Percentiles rank a stretch among this genome's conserved stretches.
Evolutionary conservation across 106 monocot genomes (phyloP).

Genomic region (Posidonia australis): DNA sequence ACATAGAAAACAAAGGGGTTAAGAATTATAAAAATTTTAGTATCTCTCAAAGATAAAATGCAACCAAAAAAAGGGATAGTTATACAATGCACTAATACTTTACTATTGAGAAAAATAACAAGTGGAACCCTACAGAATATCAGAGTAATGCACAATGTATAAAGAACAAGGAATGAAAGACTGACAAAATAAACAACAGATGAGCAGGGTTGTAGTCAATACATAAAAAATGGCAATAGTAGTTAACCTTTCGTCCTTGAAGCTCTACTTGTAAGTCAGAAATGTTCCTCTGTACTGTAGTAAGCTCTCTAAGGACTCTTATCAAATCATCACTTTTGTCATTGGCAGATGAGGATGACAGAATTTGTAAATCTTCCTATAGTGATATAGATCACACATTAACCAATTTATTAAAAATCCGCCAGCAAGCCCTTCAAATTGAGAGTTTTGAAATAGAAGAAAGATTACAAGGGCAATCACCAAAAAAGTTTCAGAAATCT

Average conservation of each 20-base stretch:
- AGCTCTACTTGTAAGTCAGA: slow-evolving; percentile 91
- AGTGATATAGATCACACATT: neutral
- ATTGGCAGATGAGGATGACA: slow-evolving; percentile 17
- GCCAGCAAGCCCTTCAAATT: neutral
- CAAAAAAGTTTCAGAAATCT: neutral
- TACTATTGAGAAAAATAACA: too few relatives aligned
- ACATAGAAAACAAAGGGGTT: too few relatives aligned
- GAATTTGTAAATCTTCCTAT: slow-evolving; percentile 47
- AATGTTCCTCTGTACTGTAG: slow-evolving; percentile 65
- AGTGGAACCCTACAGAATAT: too few relatives aligned
- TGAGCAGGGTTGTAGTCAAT: too few relatives aligned
- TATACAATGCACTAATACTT: too few relatives aligned
- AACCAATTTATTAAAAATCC: neutral
- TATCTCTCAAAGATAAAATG: too few relatives aligned
- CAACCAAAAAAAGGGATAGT: too few relatives aligned
- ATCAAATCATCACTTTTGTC: slow-evolving; percentile 77
- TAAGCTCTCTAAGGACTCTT: slow-evolving; percentile 82
- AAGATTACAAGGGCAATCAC: too few relatives aligned
- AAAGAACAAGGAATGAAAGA: too few relatives aligned
- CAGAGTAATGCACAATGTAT: too few relatives aligned
- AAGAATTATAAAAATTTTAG: too few relatives aligned
- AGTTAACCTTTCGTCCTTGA: slow-evolving; percentile 82
- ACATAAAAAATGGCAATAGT: slow-evolving; percentile 11
- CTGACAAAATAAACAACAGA: too few relatives aligned
- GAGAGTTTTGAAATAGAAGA: neutral